Evolutionary conservation across 108 stramenopile species (phyloP).

Genomic region (Cyclotella distinguenda): DNA sequence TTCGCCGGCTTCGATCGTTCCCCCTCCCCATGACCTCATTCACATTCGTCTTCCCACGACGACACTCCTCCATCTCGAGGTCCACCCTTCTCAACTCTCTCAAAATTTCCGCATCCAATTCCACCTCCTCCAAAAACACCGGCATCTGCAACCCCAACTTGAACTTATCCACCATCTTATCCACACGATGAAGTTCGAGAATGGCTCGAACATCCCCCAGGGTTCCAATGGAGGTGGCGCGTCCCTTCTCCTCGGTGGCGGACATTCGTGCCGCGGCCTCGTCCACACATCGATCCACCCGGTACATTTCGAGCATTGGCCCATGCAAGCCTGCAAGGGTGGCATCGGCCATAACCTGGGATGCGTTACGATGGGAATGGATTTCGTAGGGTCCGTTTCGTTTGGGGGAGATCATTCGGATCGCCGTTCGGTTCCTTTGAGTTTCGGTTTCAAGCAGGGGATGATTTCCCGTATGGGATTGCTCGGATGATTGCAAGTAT

Average conservation of each 20-base stretch:
- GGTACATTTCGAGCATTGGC: conserved; percentile 22
- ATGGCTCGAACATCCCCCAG: conserved; percentile 29
- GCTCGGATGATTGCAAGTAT: neutral
- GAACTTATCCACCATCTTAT: conserved; percentile 43
- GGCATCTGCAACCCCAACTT: conserved; percentile 44
- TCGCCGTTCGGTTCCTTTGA: conserved; percentile 4
- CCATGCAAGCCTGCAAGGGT: conserved; percentile 39
- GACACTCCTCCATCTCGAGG: conserved; percentile 19
- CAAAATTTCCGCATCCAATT: conserved; percentile 10
- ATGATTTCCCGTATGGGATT: conserved; percentile 2
- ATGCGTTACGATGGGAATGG: conserved; percentile 25
- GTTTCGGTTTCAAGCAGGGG: neutral
- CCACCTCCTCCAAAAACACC: conserved; percentile 34
- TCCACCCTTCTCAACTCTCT: conserved; percentile 33
- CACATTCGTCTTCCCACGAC: neutral
- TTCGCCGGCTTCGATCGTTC: neutral
- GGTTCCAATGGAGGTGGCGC: conserved; percentile 35
- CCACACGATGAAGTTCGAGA: conserved; percentile 34
- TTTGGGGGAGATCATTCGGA: conserved; percentile 13
- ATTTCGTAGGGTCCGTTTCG: conserved; percentile 24
- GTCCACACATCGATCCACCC: conserved; percentile 37
- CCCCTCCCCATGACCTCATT: conserved; percentile 6
- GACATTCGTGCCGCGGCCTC: conserved; percentile 27
- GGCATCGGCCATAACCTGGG: conserved; percentile 36
- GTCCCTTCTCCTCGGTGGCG: conserved; percentile 10